These are phyloP conservation scores for Spinellus fusiger DNA, from an alignment of 192 early-diverging fungal species.

Conservation along the genomic window DNA sequence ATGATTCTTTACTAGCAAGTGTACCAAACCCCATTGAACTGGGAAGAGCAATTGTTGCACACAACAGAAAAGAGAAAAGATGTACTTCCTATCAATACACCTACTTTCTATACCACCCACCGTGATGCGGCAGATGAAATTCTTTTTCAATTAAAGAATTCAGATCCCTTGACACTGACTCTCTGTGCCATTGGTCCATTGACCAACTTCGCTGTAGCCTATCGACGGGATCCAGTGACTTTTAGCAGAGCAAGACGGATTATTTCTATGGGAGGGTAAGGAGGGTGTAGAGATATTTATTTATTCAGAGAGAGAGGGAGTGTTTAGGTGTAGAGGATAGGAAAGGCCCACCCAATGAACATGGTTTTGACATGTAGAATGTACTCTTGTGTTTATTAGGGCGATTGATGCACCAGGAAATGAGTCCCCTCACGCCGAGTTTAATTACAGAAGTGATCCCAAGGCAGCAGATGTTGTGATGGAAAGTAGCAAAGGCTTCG, in stretches of 20 bases:
- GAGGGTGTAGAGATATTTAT: too few species aligned
- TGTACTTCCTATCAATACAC: slow-evolving; percentile 4
- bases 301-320: slow-evolving; percentile 19
- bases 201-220: slow-evolving; percentile 43
- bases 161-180: slow-evolving; percentile 36
- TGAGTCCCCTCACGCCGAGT: slow-evolving; percentile 39
- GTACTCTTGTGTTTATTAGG: not conserved
- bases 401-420: slow-evolving; percentile 24
- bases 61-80: slow-evolving; percentile 14
- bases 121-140: slow-evolving; percentile 39
- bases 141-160: slow-evolving; percentile 33
- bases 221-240: slow-evolving; percentile 33
- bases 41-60: slow-evolving; percentile 24
- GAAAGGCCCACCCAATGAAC: not conserved
- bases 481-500: slow-evolving; percentile 23
- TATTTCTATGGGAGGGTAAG: slow-evolving; percentile 41
- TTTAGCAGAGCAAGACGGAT: slow-evolving; percentile 41
- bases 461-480: slow-evolving; percentile 34
- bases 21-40: slow-evolving; percentile 11
- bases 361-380: not conserved
- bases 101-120: slow-evolving; percentile 26
- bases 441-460: slow-evolving; percentile 44
- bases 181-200: slow-evolving; percentile 44
- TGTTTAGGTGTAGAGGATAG: too few species aligned
- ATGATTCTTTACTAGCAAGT: slow-evolving; percentile 5